Percentiles rank a stretch among this genome's conserved stretches.
Conservation (phyloP, 73 alveolate species). For the Paramecium sexaurelia region DNA sequence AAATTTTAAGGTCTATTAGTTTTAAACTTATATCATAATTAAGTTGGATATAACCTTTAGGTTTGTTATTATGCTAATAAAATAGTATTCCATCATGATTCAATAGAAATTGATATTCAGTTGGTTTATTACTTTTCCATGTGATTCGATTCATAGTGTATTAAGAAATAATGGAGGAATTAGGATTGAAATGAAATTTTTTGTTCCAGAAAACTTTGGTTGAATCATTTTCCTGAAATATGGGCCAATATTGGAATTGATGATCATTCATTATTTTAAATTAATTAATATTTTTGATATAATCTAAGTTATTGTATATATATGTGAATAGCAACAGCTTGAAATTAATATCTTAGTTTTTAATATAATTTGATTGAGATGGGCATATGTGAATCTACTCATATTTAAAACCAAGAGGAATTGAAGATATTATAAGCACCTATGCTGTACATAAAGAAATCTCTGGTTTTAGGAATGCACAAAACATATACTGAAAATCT, state of each 20-base stretch:
- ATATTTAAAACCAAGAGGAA: not conserved
- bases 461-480: not conserved
- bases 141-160: not conserved
- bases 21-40: not conserved
- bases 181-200: not conserved
- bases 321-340: not conserved
- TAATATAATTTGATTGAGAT: not conserved
- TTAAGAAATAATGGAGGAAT: not conserved
- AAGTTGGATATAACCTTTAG: not conserved
- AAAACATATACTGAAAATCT: not conserved
- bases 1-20: not conserved
- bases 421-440: not conserved
- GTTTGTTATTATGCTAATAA: not conserved
- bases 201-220: not conserved
- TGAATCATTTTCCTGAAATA: not conserved
- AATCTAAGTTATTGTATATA: not conserved
- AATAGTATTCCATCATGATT: not conserved
- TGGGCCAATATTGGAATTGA: constrained; percentile 32
- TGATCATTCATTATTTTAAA: constrained; percentile 2
- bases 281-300: too few species aligned
- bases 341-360: not conserved
- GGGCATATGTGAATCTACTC: not conserved
- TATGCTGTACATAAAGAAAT: not conserved
- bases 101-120: not conserved
- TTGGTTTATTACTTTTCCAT: not conserved